phyloP scores from a whole-genome alignment of 148 eudicot genomes.

The Euryodendron excelsum region DNA sequence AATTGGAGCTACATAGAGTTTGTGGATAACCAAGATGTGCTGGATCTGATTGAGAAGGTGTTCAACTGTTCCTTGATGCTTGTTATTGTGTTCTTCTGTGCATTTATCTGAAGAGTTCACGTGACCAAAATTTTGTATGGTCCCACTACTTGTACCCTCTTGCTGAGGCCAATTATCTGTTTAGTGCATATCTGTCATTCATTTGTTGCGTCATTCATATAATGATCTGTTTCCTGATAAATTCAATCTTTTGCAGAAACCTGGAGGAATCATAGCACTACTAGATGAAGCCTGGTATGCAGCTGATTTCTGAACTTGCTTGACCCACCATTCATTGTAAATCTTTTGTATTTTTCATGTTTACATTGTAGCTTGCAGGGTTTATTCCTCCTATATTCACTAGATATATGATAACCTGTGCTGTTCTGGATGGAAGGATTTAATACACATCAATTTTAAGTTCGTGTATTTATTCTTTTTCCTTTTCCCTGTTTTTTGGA shows the following conservation, averaged over 20 bases:
- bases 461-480: background rate
- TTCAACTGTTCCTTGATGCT: background rate
- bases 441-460: background rate
- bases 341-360: background rate
- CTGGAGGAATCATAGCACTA: slow-evolving; percentile 95
- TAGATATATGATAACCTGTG: background rate
- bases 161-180: background rate
- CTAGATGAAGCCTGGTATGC: slow-evolving; percentile 98
- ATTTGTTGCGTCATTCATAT: background rate
- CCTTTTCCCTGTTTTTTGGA: slow-evolving; percentile 10
- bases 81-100: background rate
- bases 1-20: slow-evolving; percentile 98
- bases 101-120: background rate
- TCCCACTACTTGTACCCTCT: background rate
- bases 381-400: background rate
- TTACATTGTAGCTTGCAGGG: background rate
- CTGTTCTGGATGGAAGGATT: slow-evolving; percentile 3
- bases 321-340: background rate
- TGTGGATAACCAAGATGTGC: slow-evolving; percentile 95
- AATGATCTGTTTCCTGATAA: slow-evolving; percentile 12
- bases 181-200: background rate
- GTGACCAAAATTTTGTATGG: background rate
- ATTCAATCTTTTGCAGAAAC: slow-evolving; percentile 65
- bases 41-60: slow-evolving; percentile 98
- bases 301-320: background rate